Evolutionary conservation across 2,329 filamentous ascomycete species (phyloP).

Genomic region (Microcyclosporella mali): DNA sequence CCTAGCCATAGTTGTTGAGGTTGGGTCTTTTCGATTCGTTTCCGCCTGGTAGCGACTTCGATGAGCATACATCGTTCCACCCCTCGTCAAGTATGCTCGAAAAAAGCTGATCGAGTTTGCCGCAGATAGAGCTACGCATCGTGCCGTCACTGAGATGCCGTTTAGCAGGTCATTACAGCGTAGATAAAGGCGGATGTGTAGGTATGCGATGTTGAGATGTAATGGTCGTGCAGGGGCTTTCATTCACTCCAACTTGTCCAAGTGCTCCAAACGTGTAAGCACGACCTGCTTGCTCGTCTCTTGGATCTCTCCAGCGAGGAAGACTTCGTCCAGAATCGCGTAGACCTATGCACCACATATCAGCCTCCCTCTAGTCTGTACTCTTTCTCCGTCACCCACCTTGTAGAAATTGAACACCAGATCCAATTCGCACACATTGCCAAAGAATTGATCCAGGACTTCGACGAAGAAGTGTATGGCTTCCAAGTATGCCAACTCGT

Average conservation of each 20-base stretch:
- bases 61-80: too few species aligned
- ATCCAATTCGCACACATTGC: conserved; percentile 97
- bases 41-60: too few species aligned
- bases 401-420: conserved; percentile 70
- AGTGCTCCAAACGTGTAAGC: conserved; percentile 82
- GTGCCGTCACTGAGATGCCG: too few species aligned
- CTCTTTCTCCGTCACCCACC: conserved; percentile 35
- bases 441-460: conserved; percentile 96
- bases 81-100: too few species aligned
- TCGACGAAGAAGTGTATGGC: conserved; percentile 99
- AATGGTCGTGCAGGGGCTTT: not conserved
- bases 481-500: conserved; percentile 93
- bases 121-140: too few species aligned
- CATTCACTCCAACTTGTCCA: conserved; percentile 82
- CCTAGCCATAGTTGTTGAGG: too few species aligned
- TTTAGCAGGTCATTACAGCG: too few species aligned
- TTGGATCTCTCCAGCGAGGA: conserved; percentile 94
- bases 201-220: not conserved
- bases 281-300: conserved; percentile 99
- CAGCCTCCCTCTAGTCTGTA: conserved; percentile 2
- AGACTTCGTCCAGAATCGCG: conserved; percentile 96
- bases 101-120: too few species aligned
- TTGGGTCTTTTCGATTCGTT: too few species aligned
- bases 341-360: conserved; percentile 59
- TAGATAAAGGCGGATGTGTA: too few species aligned